Conservation (phyloP, 1,284 basidiomycete species). For the Chiua sp. region DNA sequence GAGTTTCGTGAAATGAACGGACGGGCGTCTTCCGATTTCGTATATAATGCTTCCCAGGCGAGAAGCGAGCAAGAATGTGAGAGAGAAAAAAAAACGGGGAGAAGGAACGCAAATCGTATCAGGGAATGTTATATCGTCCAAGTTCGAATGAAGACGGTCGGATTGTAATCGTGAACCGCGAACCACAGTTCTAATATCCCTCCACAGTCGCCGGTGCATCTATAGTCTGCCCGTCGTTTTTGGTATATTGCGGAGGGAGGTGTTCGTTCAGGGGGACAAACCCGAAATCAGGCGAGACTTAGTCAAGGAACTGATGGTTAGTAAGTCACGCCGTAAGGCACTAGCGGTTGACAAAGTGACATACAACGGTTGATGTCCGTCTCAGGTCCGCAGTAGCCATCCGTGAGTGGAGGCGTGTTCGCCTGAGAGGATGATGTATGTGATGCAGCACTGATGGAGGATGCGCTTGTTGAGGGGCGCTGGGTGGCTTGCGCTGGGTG, state of each 20-base stretch:
- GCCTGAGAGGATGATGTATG: constrained; percentile 78
- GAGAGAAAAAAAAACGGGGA: constrained; percentile 6
- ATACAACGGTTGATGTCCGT: constrained; percentile 82
- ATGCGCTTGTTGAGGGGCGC: constrained; percentile 76
- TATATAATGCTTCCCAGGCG: constrained; percentile 33
- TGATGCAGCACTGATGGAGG: constrained; percentile 71
- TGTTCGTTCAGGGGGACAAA: constrained; percentile 79
- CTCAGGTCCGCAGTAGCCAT: constrained; percentile 60
- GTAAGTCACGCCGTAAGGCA: constrained; percentile 37
- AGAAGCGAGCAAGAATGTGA: constrained; percentile 38
- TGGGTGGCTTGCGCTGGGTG: constrained; percentile 37
- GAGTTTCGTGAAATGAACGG: constrained; percentile 41
- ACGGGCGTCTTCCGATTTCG: constrained; percentile 41
- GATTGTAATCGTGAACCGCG: constrained; percentile 34
- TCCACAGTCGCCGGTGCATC: constrained; percentile 28
- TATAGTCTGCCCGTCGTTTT: constrained; percentile 58
- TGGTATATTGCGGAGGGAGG: constrained; percentile 67
- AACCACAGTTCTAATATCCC: constrained; percentile 37
- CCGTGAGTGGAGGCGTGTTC: constrained; percentile 76
- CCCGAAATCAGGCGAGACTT: constrained; percentile 82
- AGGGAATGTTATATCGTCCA: constrained; percentile 38
- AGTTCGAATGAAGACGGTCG: constrained; percentile 41
- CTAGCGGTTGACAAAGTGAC: constrained; percentile 41
- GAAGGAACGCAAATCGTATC: constrained; percentile 36
- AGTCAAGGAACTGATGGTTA: constrained; percentile 39